These are phyloP conservation scores for Silybum marianum DNA, from an alignment of 129 eudicot genomes.

Conservation along the genomic window DNA sequence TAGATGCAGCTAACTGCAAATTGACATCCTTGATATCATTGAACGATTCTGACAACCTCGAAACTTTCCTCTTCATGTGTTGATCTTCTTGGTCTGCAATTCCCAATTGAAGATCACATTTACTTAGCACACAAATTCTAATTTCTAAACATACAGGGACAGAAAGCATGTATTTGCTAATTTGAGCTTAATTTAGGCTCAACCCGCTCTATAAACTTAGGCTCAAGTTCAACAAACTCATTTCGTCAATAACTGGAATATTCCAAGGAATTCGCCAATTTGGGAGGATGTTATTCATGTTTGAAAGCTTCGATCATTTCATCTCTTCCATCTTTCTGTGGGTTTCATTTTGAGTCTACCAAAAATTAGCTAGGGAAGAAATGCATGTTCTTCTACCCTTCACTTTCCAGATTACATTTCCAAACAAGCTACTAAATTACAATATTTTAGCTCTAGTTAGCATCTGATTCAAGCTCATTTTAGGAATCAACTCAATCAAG, in stretches of 20 bases:
- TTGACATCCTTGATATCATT: constrained; percentile 68
- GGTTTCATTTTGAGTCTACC: neutral
- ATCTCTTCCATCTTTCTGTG: neutral
- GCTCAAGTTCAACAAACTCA: neutral
- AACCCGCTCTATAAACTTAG: neutral
- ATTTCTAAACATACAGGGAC: neutral
- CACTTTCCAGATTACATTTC: neutral
- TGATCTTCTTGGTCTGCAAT: constrained; percentile 64
- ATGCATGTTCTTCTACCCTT: neutral
- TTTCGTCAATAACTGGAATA: no score
- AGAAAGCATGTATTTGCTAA: neutral
- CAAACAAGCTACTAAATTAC: neutral
- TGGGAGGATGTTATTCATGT: constrained; percentile 6
- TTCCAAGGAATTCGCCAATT: no score
- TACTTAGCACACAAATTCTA: neutral
- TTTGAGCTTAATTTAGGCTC: neutral
- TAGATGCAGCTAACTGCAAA: constrained; percentile 57
- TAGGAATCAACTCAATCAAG: neutral
- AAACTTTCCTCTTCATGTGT: constrained; percentile 82
- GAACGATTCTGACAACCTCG: constrained; percentile 72
- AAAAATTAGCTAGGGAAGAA: neutral
- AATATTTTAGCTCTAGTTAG: constrained; percentile 9
- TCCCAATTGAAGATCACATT: constrained; percentile 15
- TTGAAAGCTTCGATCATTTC: neutral
- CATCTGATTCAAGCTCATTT: neutral